Evolutionary conservation across 73 alveolate genomes (phyloP).

Genomic region (Effrenium voratum): DNA sequence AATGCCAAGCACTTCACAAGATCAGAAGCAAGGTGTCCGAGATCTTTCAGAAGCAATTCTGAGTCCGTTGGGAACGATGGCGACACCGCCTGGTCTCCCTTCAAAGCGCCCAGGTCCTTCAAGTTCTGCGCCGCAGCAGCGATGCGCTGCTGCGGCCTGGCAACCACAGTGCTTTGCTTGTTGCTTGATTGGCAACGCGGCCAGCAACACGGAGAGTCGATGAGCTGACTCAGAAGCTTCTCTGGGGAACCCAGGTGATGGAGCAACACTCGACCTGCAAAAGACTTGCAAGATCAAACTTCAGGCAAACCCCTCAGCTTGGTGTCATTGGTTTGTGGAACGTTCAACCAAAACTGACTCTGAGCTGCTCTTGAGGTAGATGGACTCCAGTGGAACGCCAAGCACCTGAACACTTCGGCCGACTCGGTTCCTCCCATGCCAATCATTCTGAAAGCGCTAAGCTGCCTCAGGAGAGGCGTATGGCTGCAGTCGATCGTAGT

Average conservation of each 20-base stretch:
- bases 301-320: background rate
- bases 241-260: slow-evolving; percentile 86
- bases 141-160: slow-evolving; percentile 89
- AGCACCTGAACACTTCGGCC: slow-evolving; percentile 28
- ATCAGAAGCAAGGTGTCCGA: too few species aligned
- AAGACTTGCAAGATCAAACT: background rate
- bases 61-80: too few species aligned
- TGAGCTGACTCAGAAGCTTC: slow-evolving; percentile 69
- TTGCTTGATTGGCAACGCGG: background rate
- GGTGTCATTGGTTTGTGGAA: background rate
- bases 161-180: background rate
- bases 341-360: background rate
- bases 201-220: slow-evolving; percentile 60
- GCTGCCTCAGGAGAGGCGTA: slow-evolving; percentile 84
- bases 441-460: background rate
- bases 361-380: slow-evolving; percentile 50
- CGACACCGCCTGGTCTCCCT: slow-evolving; percentile 31
- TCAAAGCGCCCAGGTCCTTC: slow-evolving; percentile 42
- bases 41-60: too few species aligned
- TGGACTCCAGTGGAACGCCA: slow-evolving; percentile 90
- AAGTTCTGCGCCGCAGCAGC: slow-evolving; percentile 82
- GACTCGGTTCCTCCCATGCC: background rate
- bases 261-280: slow-evolving; percentile 62
- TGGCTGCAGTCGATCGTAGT: slow-evolving; percentile 88
- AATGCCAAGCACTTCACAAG: too few species aligned